Base-by-base conservation (phyloP, 2,329 filamentous ascomycete species). In the Tolypocladium guangdongense region DNA sequence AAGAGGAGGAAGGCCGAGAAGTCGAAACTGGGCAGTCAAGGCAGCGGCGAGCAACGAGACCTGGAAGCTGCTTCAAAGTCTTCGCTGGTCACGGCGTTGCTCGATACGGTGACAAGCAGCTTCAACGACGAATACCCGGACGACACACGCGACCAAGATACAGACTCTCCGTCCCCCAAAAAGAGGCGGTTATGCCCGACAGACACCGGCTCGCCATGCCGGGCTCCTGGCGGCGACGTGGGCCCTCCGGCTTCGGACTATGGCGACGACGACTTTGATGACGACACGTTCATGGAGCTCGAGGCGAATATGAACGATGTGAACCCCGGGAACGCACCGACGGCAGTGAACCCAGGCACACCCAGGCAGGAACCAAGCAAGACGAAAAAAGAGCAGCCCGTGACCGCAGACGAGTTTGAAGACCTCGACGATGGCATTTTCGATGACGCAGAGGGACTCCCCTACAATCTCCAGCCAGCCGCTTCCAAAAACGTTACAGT, bases 1-100 rank as follows among this genome's bases (percentile, higher is more conserved):
- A 91, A 91, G 66, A 76, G 84, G 58, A 78, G 84, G 59, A 85
- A 78, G 59, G 62, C 82, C 8, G 79, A 83, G 50, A 74, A 74
- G 36, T 66, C 71, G 16, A 76, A 72, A 50, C 63, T 67, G 0
- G 66, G 66, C 4, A 64, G 64, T 36, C 64, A 68, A 46, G 58
- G 60, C 35, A 65, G 64, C 52, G 63, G 62, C 38, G 62, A 68
- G 41, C 64, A 63, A 56, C 65, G 68, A 61, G 68, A 74, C 55
- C 72, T 69, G 58, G 73, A 75, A 54, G 76, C 77, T 33, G 71
- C 71, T 4, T 79, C 78, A 2, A 84, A 83, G 57, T 74, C 76
- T 0, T 78, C 75, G 4, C 71, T 82, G 61, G 77, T 82, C n/a
- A 78, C 76, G 37, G 80, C 82, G 18, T 69, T 91, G 51, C 71